Conservation (phyloP, 306 rosid species). For the Hippophae tibetana region DNA sequence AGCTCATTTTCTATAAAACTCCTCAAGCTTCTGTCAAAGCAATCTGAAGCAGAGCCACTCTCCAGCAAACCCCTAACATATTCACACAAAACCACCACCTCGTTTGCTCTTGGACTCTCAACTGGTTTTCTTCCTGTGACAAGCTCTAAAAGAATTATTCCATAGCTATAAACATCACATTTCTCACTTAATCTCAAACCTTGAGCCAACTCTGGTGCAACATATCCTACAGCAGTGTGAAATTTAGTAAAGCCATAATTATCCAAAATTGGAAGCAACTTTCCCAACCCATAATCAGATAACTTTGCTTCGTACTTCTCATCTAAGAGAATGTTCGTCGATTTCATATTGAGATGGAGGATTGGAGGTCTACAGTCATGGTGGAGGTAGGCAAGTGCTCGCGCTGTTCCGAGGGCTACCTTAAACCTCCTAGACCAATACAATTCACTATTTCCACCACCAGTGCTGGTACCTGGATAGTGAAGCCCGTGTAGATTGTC, state of each 20-base stretch:
- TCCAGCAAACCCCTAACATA: constrained; percentile 71
- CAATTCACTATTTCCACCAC: constrained; percentile 53
- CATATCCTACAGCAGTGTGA: constrained; percentile 83
- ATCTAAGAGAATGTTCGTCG: constrained; percentile 80
- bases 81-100: constrained; percentile 87
- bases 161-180: constrained; percentile 91
- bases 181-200: constrained; percentile 80
- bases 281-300: constrained; percentile 84
- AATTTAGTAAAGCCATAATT: constrained; percentile 65
- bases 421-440: constrained; percentile 75
- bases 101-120: constrained; percentile 70
- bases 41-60: constrained; percentile 66
- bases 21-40: constrained; percentile 66
- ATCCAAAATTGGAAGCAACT: constrained; percentile 84
- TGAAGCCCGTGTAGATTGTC: constrained; percentile 74
- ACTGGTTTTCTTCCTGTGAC: constrained; percentile 96
- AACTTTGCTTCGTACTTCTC: constrained; percentile 72
- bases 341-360: constrained; percentile 94
- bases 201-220: constrained; percentile 94
- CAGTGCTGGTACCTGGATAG: constrained; percentile 73
- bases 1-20: constrained; percentile 80
- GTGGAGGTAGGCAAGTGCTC: constrained; percentile 88
- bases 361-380: constrained; percentile 86
- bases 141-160: constrained; percentile 87
- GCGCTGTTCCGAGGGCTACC: constrained; percentile 83